Conservation (phyloP, 129 eudicot genomes). For the Arctium lappa region DNA sequence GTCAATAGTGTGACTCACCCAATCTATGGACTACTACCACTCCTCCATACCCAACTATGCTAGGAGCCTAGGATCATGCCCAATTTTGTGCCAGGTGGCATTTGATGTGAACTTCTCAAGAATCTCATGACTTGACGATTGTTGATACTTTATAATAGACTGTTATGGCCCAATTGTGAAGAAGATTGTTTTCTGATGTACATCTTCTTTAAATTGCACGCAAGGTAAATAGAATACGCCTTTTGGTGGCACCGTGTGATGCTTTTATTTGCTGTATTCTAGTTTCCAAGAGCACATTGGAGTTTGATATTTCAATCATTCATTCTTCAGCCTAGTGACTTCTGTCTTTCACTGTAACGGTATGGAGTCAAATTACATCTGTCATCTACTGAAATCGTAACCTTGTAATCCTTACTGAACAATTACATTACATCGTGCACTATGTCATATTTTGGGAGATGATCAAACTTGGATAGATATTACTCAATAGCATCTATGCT, state of each 20-base stretch:
- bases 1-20: not conserved
- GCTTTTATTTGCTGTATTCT: not conserved
- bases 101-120: constrained; percentile 5
- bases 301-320: not conserved
- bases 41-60: constrained; percentile 2
- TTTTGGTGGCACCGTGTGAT: not conserved
- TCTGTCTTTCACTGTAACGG: not conserved
- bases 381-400: not conserved
- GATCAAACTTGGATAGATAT: constrained; percentile 5
- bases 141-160: not conserved
- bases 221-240: not conserved
- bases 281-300: constrained; percentile 6
- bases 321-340: not conserved
- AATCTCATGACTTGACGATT: not conserved
- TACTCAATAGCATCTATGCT: not conserved
- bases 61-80: not conserved
- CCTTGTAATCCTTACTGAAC: not conserved
- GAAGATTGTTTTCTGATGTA: not conserved
- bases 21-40: not conserved
- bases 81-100: not conserved
- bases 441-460: not conserved
- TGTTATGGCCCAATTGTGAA: not conserved
- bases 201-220: not conserved
- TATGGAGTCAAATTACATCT: not conserved
- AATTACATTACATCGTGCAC: not conserved